These are phyloP conservation scores for Pseudoscleropodium purum DNA, from an alignment of 225 moss, liverwort and hornwort species.

Conservation along the genomic window DNA sequence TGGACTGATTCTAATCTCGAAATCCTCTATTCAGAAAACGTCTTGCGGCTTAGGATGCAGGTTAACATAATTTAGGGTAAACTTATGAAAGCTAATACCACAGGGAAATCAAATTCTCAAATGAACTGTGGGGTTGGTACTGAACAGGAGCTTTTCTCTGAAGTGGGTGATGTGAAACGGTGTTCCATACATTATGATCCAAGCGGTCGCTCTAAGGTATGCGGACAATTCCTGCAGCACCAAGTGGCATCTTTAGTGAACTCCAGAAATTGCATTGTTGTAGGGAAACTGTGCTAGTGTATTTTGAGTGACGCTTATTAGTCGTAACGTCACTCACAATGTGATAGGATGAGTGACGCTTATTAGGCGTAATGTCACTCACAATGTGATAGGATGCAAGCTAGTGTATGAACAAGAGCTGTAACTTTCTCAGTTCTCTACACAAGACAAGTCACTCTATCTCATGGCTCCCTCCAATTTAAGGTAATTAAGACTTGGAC, in stretches of 20 bases:
- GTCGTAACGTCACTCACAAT: neutral
- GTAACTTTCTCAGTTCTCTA: neutral
- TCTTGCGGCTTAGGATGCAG: neutral
- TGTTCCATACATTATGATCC: slow-evolving; percentile 84
- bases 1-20: neutral
- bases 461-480: neutral
- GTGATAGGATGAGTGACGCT: neutral
- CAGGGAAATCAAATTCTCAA: neutral
- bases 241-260: neutral
- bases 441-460: neutral
- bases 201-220: slow-evolving; percentile 88
- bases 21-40: neutral
- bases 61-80: neutral
- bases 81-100: neutral
- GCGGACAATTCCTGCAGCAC: neutral
- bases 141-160: slow-evolving; percentile 80
- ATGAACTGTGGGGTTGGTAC: neutral
- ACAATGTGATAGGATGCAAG: neutral
- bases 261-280: neutral
- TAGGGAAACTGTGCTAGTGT: neutral
- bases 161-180: slow-evolving; percentile 89
- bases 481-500: neutral
- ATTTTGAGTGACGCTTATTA: neutral
- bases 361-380: neutral
- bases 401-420: neutral